phyloP scores from a whole-genome alignment of 441 rosid species.

The Populus hybrid region DNA sequence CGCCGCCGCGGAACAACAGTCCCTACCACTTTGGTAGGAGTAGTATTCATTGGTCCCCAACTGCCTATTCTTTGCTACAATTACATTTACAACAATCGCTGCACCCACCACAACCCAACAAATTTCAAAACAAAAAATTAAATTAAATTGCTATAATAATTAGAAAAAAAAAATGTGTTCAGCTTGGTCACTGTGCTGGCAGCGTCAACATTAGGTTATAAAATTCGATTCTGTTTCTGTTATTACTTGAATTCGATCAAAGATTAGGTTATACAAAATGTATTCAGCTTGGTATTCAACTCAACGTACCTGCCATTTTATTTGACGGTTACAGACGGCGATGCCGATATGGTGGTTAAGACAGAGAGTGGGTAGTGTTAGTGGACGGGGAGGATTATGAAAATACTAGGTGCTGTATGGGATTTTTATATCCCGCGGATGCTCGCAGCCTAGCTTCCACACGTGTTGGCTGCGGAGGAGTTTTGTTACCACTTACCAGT shows the following conservation, averaged over 20 bases:
- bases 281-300: background rate
- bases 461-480: background rate
- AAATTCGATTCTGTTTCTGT: background rate
- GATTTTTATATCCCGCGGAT: background rate
- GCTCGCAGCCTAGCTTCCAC: background rate
- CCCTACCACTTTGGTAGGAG: slow-evolving; percentile 43
- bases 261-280: background rate
- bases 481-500: background rate
- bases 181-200: background rate
- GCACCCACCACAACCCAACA: slow-evolving; percentile 77
- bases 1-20: slow-evolving; percentile 25
- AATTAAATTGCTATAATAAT: background rate
- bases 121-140: slow-evolving; percentile 20
- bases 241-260: background rate
- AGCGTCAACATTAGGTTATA: background rate
- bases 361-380: too few species aligned
- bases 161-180: background rate
- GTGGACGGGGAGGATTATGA: slow-evolving; percentile 3
- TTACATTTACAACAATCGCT: slow-evolving; percentile 76
- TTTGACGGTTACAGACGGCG: background rate
- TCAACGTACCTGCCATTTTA: slow-evolving; percentile 16
- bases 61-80: slow-evolving; percentile 77
- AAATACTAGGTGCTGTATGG: background rate
- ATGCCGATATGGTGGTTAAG: background rate
- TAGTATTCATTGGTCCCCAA: slow-evolving; percentile 29